A percentile compares a stretch with the other conserved stretches of the same genome.
phyloP scores from a whole-genome alignment of 202 grass and related monocot species.

The Panicum hallii region DNA sequence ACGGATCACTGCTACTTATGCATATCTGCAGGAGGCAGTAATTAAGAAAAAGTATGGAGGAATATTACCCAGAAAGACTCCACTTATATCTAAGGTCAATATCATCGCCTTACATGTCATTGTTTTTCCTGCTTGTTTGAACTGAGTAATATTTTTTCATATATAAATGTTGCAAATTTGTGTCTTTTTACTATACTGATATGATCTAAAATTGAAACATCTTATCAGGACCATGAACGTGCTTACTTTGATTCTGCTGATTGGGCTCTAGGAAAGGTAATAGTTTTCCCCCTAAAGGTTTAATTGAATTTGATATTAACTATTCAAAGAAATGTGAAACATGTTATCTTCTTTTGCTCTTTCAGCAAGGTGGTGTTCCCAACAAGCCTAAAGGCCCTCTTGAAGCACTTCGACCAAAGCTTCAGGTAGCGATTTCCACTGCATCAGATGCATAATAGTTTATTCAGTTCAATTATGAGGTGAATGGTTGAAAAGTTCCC shows the following conservation, averaged over 20 bases:
- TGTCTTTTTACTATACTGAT: constrained; percentile 1
- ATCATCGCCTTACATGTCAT: not conserved
- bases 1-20: constrained; percentile 2
- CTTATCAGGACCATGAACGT: constrained; percentile 75
- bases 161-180: not conserved
- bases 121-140: constrained; percentile 14
- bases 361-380: constrained; percentile 79
- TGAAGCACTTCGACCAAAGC: constrained; percentile 91
- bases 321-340: not conserved
- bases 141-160: not conserved
- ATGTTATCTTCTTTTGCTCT: constrained; percentile 14
- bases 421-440: constrained; percentile 58
- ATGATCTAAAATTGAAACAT: constrained; percentile 35
- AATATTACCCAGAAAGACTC: constrained; percentile 75
- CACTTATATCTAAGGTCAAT: constrained; percentile 86
- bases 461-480: not conserved
- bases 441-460: not conserved
- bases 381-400: constrained; percentile 88
- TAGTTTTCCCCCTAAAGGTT: not conserved
- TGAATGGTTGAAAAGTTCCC: not conserved
- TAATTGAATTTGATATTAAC: constrained; percentile 19
- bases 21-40: constrained; percentile 66
- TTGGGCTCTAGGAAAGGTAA: constrained; percentile 97
- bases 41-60: constrained; percentile 96
- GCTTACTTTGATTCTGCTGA: constrained; percentile 96